A percentile compares a stretch with the other conserved stretches of the same genome.
These are phyloP conservation scores for Ampelocalamus luodianensis DNA, from an alignment of 176 grass and related monocot species.

Conservation along the genomic window DNA sequence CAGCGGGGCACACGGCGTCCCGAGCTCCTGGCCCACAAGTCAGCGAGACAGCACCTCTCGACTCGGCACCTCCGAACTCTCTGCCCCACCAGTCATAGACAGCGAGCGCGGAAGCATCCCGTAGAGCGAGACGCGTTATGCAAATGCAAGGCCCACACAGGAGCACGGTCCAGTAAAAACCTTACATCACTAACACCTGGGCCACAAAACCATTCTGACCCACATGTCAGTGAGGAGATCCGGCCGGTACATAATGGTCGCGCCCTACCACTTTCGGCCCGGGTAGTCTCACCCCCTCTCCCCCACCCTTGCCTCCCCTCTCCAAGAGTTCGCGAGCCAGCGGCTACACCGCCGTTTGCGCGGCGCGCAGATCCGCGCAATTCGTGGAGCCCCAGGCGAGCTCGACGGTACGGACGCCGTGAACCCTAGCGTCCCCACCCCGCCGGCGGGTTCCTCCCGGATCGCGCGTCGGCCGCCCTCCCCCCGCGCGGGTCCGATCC, in stretches of 20 bases:
- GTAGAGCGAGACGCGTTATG: background rate
- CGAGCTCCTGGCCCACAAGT: background rate
- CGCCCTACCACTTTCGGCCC: background rate
- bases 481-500: background rate
- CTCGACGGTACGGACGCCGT: constrained; percentile 30
- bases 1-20: too few species aligned
- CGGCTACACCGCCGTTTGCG: constrained; percentile 35
- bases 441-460: background rate
- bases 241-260: background rate
- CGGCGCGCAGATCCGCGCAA: constrained; percentile 46
- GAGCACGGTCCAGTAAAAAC: background rate
- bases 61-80: background rate
- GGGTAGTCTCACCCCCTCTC: background rate
- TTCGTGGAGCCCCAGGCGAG: background rate
- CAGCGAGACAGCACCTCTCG: background rate
- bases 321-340: constrained; percentile 35
- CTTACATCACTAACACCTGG: background rate
- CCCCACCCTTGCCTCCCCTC: background rate
- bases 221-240: background rate
- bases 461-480: background rate
- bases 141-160: constrained; percentile 27
- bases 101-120: background rate
- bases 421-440: background rate
- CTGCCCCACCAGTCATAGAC: constrained; percentile 22
- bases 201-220: rapidly evolving